Evolutionary conservation across 1,139 yeast genomes (phyloP).

Genomic region (Pichia sp.): DNA sequence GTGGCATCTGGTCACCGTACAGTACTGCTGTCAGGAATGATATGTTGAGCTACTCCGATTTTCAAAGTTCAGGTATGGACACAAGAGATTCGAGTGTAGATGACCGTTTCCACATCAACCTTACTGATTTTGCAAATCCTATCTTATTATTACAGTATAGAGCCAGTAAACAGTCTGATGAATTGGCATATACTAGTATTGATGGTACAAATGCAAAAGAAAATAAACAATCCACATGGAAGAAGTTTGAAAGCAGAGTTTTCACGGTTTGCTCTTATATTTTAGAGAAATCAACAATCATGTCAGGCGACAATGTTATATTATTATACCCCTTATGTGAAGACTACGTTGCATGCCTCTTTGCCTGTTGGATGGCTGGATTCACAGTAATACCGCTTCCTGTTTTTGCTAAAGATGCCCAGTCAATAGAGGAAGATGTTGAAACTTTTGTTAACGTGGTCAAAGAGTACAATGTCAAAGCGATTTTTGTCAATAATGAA

Average conservation of each 20-base stretch:
- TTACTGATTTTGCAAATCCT: constrained; percentile 69
- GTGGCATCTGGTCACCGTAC: constrained; percentile 82
- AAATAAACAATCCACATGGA: constrained; percentile 53
- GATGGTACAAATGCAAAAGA: constrained; percentile 47
- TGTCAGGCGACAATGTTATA: constrained; percentile 68
- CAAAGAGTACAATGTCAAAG: constrained; percentile 64
- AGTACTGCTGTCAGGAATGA: constrained; percentile 56
- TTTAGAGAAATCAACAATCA: constrained; percentile 47
- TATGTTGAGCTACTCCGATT: constrained; percentile 44
- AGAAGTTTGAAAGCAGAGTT: constrained; percentile 70
- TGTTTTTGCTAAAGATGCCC: constrained; percentile 65
- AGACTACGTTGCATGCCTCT: constrained; percentile 76
- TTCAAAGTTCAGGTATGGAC: constrained; percentile 77
- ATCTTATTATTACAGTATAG: constrained; percentile 77
- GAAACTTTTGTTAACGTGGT: constrained; percentile 63
- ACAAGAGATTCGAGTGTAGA: constrained; percentile 70
- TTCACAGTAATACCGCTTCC: constrained; percentile 75
- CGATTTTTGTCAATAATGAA: constrained; percentile 74
- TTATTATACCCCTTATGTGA: constrained; percentile 85
- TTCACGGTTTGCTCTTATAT: constrained; percentile 66
- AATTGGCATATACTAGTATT: constrained; percentile 71
- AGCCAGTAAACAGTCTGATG: constrained; percentile 69
- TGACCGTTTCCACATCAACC: constrained; percentile 66
- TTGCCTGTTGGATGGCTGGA: constrained; percentile 84
- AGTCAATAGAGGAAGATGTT: constrained; percentile 69